Evolutionary conservation across 352 stramenopile genomes (phyloP).

Genomic region (Stramenopiles sp.): DNA sequence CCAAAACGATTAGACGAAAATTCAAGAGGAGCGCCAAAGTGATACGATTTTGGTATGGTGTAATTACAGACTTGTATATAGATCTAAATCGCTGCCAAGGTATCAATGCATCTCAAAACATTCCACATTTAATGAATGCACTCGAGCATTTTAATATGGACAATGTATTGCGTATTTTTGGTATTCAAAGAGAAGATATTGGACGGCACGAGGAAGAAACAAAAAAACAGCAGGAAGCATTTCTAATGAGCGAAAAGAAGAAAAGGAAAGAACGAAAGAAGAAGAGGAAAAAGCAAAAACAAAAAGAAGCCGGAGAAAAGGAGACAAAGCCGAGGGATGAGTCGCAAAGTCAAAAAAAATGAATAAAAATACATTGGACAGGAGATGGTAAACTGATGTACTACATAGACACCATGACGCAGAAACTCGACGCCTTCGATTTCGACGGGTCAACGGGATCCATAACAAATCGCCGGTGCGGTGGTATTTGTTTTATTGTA

Average conservation of each 20-base stretch:
- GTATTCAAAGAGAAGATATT: neutral
- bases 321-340: neutral
- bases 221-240: neutral
- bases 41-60: neutral
- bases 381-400: neutral
- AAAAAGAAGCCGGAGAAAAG: neutral
- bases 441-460: neutral
- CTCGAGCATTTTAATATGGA: neutral
- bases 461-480: neutral
- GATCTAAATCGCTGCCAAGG: neutral
- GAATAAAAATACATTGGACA: no score
- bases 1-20: neutral
- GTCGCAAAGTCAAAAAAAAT: neutral
- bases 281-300: neutral
- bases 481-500: no score
- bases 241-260: neutral
- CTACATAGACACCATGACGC: neutral
- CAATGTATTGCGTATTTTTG: neutral
- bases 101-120: neutral
- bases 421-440: neutral
- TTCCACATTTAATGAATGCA: neutral
- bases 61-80: neutral
- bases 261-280: neutral
- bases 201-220: neutral
- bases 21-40: neutral